phyloP scores from a whole-genome alignment of 1,284 basidiomycete species.

The Microbotryomycetes sp. region DNA sequence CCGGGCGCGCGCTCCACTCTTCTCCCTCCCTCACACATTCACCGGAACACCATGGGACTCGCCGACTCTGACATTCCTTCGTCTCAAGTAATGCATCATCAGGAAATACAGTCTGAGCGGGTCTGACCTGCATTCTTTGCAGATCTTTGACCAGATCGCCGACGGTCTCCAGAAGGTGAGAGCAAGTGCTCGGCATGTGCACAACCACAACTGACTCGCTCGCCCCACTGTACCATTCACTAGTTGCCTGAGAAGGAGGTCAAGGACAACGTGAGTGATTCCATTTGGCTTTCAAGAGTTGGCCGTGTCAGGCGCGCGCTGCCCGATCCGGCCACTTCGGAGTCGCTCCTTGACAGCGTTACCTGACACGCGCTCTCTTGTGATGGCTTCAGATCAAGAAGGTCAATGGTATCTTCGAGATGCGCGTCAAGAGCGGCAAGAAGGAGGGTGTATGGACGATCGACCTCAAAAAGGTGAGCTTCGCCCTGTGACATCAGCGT shows the following conservation, averaged over 20 bases:
- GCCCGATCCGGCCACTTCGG: background rate
- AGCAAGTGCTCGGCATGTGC: rapidly evolving
- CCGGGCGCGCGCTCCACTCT: background rate
- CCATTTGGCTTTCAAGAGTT: too few relatives aligned
- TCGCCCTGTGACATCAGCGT: too few relatives aligned
- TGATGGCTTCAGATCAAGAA: slow-evolving; percentile 17
- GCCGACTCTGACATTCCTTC: slow-evolving; percentile 19
- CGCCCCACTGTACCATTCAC: background rate
- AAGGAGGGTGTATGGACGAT: slow-evolving; percentile 41
- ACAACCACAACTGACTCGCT: background rate
- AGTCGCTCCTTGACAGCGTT: background rate
- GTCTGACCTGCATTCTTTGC: slow-evolving; percentile 1
- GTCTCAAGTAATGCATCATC: slow-evolving; percentile 1
- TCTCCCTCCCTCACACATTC: background rate
- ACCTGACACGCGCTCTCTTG: background rate
- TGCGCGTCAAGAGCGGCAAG: slow-evolving; percentile 42
- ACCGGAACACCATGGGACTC: slow-evolving; percentile 15
- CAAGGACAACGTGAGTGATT: slow-evolving; percentile 25
- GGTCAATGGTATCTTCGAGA: slow-evolving; percentile 37
- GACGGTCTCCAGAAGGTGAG: slow-evolving; percentile 24
- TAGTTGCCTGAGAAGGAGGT: slow-evolving; percentile 31
- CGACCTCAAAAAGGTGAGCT: slow-evolving; percentile 73
- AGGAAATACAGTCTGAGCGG: background rate
- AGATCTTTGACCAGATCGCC: slow-evolving; percentile 32
- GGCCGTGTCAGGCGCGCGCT: background rate